These are phyloP conservation scores for Taphrina populina DNA, from an alignment of 1,139 yeast species.

Conservation along the genomic window DNA sequence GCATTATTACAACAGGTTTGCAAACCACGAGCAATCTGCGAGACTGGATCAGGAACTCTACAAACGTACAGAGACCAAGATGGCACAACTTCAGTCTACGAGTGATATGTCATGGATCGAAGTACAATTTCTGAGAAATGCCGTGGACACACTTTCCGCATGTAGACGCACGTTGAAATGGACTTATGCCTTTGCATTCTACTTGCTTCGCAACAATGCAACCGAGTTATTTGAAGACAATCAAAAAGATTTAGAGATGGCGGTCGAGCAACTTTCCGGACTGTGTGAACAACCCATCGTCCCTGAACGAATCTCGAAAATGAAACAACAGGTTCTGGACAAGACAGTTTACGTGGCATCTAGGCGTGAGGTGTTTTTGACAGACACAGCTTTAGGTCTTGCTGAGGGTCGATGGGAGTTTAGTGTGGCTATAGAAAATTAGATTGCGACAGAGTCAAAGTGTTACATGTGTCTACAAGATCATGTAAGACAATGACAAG, in stretches of 20 bases:
- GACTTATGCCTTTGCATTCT: slow-evolving; percentile 84
- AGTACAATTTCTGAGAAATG: slow-evolving; percentile 73
- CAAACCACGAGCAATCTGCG: slow-evolving; percentile 76
- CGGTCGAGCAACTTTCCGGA: slow-evolving; percentile 78
- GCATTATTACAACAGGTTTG: slow-evolving; percentile 72
- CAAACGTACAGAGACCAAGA: slow-evolving; percentile 60
- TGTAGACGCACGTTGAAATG: slow-evolving; percentile 82
- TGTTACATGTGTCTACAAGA: too few species aligned
- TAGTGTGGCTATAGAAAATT: too few species aligned
- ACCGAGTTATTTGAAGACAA: slow-evolving; percentile 63
- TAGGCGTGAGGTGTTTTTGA: slow-evolving; percentile 45
- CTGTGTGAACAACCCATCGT: slow-evolving; percentile 52
- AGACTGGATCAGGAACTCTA: slow-evolving; percentile 68
- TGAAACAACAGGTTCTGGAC: slow-evolving; percentile 45
- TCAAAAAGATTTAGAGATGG: slow-evolving; percentile 66
- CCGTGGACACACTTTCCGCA: slow-evolving; percentile 62
- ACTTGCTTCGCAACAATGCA: slow-evolving; percentile 54
- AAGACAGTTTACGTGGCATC: slow-evolving; percentile 46
- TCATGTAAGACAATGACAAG: too few species aligned
- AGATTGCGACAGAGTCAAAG: too few species aligned
- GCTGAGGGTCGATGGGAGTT: slow-evolving; percentile 45
- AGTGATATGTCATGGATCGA: slow-evolving; percentile 82
- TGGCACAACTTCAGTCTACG: slow-evolving; percentile 63
- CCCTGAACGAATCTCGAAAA: slow-evolving; percentile 43
- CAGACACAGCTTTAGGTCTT: slow-evolving; percentile 46